Conservation (phyloP, 2,329 filamentous ascomycete species). For the Diplodia intermedia region DNA sequence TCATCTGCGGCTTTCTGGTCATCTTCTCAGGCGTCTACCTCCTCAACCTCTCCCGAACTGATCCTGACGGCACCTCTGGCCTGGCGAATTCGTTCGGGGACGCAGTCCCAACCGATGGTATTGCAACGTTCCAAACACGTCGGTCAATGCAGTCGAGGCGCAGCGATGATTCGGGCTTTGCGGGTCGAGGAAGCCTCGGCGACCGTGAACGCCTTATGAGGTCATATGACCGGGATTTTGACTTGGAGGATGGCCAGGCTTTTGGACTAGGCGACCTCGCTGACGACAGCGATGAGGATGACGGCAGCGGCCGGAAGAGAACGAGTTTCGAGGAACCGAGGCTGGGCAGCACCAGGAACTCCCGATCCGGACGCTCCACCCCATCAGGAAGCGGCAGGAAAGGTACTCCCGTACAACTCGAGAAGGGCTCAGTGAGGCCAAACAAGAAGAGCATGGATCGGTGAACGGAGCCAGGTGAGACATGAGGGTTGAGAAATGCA, state of each 20-base stretch:
- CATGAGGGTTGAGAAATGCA: not conserved
- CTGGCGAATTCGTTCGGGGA: conserved; percentile 65
- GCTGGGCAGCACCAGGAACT: conserved; percentile 6
- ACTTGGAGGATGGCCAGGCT: conserved; percentile 58
- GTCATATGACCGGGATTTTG: conserved; percentile 62
- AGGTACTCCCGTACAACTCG: conserved; percentile 24
- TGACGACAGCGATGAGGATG: conserved; percentile 65
- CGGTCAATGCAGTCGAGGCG: conserved; percentile 90
- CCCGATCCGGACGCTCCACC: conserved; percentile 25
- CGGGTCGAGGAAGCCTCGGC: conserved; percentile 56
- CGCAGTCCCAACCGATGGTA: conserved; percentile 86
- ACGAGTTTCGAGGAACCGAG: conserved; percentile 44
- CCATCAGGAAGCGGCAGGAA: conserved; percentile 26
- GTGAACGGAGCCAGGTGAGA: not conserved
- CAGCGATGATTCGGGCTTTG: conserved; percentile 62
- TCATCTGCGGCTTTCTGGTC: conserved; percentile 90
- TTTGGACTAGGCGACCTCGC: conserved; percentile 81
- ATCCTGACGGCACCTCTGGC: conserved; percentile 78
- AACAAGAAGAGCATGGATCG: conserved; percentile 32
- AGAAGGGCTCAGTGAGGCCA: conserved; percentile 19
- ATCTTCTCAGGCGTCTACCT: conserved; percentile 97
- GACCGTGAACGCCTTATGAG: conserved; percentile 86
- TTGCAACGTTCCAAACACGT: conserved; percentile 87
- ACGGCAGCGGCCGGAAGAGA: conserved; percentile 40
- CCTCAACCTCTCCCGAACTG: conserved; percentile 90